A percentile compares a stretch with the other conserved stretches of the same genome.
Evolutionary conservation across 75 land plant species (phyloP).

Genomic region (Sequoiadendron giganteum): DNA sequence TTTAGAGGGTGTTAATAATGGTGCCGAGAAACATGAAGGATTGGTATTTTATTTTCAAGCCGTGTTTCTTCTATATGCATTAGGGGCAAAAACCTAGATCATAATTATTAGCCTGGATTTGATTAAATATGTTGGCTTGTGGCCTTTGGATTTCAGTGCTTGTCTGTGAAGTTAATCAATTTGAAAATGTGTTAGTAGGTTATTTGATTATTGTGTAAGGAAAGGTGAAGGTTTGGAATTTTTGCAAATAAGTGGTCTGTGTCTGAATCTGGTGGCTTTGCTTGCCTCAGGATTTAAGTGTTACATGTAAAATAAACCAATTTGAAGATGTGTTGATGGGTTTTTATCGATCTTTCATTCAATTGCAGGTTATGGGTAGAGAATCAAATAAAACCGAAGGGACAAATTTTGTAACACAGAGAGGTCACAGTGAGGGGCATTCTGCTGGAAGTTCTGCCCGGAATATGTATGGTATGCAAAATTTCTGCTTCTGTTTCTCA

Average conservation of each 20-base stretch:
- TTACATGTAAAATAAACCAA: background rate
- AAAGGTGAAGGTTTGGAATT: background rate
- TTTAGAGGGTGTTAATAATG: background rate
- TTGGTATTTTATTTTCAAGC: background rate
- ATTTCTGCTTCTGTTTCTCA: background rate
- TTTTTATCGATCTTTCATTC: background rate
- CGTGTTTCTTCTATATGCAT: background rate
- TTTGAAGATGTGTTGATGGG: background rate
- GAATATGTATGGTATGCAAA: background rate
- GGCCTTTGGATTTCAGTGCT: background rate
- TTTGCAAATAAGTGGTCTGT: background rate
- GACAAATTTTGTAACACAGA: background rate
- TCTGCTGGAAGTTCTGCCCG: background rate
- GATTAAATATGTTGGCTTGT: background rate
- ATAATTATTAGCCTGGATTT: background rate
- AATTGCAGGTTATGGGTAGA: constrained; percentile 5
- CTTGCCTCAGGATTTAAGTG: background rate
- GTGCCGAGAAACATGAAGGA: background rate
- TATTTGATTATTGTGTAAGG: background rate
- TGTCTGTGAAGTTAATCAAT: background rate
- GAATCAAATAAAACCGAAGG: background rate
- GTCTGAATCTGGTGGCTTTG: background rate
- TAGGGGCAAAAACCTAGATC: background rate
- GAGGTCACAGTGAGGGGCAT: background rate
- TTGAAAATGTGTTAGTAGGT: background rate